Percentiles rank a stretch among this genome's conserved stretches.
Conservation (phyloP, 2,329 filamentous ascomycete genomes). For the Trichoderma sp. region DNA sequence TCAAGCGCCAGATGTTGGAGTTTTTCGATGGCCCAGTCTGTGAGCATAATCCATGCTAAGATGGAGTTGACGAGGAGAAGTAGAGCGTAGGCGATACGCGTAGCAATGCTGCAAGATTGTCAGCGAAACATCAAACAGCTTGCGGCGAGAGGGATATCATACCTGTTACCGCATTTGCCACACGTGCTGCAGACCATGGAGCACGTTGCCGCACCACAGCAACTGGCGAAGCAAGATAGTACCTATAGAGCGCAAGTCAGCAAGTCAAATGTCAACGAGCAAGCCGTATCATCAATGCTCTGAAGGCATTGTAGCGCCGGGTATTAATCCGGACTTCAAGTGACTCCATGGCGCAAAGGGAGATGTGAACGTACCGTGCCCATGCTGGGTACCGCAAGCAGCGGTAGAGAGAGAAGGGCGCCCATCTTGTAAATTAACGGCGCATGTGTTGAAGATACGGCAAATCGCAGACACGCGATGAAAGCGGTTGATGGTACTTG, state of each 20-base stretch:
- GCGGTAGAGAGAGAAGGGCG: conserved; percentile 81
- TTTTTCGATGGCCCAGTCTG: conserved; percentile 96
- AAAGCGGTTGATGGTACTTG: background rate
- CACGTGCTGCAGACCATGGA: conserved; percentile 94
- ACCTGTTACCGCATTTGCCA: conserved; percentile 94
- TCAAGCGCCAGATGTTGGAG: conserved; percentile 87
- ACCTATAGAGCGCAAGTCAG: conserved; percentile 48
- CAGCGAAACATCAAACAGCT: background rate
- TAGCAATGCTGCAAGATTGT: conserved; percentile 68
- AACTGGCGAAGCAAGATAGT: conserved; percentile 77
- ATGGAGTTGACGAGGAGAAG: conserved; percentile 96
- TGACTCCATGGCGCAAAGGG: background rate
- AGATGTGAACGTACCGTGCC: conserved; percentile 65
- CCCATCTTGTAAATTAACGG: conserved; percentile 61
- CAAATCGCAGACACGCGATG: background rate
- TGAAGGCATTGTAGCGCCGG: background rate
- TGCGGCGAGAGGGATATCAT: conserved; percentile 35
- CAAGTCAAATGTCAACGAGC: background rate
- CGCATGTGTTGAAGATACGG: background rate
- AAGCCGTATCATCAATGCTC: background rate
- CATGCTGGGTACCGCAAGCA: conserved; percentile 82
- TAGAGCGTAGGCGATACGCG: conserved; percentile 92
- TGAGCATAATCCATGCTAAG: conserved; percentile 98
- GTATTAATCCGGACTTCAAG: background rate
- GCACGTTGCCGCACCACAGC: conserved; percentile 94